phyloP scores from a whole-genome alignment of 441 rosid species.

The Hura crepitans region DNA sequence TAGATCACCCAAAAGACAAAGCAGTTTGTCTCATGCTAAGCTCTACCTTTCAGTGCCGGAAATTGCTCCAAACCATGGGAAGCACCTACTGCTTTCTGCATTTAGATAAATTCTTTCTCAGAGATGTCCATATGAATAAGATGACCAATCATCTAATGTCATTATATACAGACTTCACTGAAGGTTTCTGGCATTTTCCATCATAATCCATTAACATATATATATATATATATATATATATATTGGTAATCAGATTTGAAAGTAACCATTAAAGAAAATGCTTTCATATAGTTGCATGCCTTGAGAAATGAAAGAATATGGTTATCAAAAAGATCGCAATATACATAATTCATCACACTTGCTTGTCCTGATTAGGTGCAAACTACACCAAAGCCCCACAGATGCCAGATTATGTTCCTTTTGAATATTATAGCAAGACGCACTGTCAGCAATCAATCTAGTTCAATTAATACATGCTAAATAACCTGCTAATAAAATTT shows the following conservation, averaged over 20 bases:
- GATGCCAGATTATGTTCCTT: neutral
- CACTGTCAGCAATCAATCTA: neutral
- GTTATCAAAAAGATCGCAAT: neutral
- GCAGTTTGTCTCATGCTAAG: slow-evolving; percentile 96
- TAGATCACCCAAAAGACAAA: slow-evolving; percentile 80
- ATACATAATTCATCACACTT: neutral
- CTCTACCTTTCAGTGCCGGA: slow-evolving; percentile 81
- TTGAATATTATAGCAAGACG: neutral
- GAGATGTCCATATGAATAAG: neutral
- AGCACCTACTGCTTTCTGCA: slow-evolving; percentile 67
- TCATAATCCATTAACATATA: slow-evolving; percentile 1
- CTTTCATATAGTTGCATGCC: neutral
- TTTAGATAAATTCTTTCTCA: slow-evolving; percentile 7
- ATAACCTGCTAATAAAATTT: neutral
- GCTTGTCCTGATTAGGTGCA: neutral
- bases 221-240: neutral
- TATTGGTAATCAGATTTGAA: neutral
- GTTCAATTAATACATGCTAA: too few species aligned
- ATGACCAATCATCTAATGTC: neutral
- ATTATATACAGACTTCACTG: neutral
- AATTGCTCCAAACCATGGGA: slow-evolving; percentile 63
- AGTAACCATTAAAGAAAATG: neutral
- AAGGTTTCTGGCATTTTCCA: neutral
- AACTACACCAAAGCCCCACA: too few species aligned
- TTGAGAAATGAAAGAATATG: neutral